Evolutionary conservation across 75 land plant genomes (phyloP).

Genomic region (Ceratopteris richardii): DNA sequence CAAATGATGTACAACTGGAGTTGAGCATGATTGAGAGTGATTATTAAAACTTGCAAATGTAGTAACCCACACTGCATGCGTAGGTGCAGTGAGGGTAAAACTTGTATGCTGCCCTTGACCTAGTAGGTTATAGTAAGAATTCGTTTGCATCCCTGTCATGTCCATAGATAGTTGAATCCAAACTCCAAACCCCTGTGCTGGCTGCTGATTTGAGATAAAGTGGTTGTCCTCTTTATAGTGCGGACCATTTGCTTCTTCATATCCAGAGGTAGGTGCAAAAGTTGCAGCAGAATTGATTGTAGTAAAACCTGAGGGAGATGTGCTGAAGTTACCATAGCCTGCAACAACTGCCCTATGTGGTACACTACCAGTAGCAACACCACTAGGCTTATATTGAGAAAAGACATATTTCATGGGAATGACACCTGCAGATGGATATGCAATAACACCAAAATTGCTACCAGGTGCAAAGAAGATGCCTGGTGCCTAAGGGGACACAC

Average conservation of each 20-base stretch:
- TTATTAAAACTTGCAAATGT: slow-evolving; percentile 44
- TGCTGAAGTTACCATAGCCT: slow-evolving; percentile 53
- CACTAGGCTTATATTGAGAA: slow-evolving; percentile 31
- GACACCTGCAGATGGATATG: slow-evolving; percentile 15
- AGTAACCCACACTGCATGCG: slow-evolving; percentile 45
- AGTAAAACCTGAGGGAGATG: slow-evolving; percentile 51
- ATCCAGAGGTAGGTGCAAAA: slow-evolving; percentile 37
- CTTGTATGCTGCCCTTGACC: slow-evolving; percentile 60
- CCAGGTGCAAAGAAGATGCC: slow-evolving; percentile 14
- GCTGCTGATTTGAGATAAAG: slow-evolving; percentile 70
- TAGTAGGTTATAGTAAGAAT: slow-evolving; percentile 64
- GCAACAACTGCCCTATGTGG: slow-evolving; percentile 36
- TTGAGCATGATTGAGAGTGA: slow-evolving; percentile 48
- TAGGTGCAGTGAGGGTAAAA: slow-evolving; percentile 60
- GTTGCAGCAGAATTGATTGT: slow-evolving; percentile 40
- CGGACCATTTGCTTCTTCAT: slow-evolving; percentile 58
- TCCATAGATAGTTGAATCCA: slow-evolving; percentile 45
- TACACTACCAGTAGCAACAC: slow-evolving; percentile 11
- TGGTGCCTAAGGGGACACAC: slow-evolving; percentile 13
- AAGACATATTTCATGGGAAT: slow-evolving; percentile 19
- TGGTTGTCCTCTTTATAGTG: slow-evolving; percentile 69
- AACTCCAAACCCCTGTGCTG: slow-evolving; percentile 58
- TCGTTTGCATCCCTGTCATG: slow-evolving; percentile 41
- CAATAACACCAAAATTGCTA: slow-evolving; percentile 15
- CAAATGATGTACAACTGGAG: slow-evolving; percentile 60